Evolutionary conservation across 768 basidiomycete species (phyloP).

Genomic region (Krasilnikovozyma curviuscula): DNA sequence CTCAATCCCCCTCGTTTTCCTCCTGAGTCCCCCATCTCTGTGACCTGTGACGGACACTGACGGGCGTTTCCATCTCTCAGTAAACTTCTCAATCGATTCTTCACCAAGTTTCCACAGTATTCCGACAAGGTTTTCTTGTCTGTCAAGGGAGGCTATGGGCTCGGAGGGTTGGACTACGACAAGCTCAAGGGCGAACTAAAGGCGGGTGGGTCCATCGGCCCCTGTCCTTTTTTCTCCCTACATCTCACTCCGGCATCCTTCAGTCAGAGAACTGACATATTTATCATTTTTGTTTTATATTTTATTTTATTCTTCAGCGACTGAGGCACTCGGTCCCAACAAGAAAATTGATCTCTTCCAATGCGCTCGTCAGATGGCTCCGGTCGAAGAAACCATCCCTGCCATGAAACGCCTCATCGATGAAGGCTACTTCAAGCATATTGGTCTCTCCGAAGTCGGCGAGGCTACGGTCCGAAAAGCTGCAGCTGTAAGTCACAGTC

Average conservation of each 20-base stretch:
- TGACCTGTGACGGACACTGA: too few relatives aligned
- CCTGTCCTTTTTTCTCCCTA: too few relatives aligned
- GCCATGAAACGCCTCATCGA: slow-evolving; percentile 32
- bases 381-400: slow-evolving; percentile 1
- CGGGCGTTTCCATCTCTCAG: too few relatives aligned
- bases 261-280: too few relatives aligned
- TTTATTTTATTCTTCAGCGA: too few relatives aligned
- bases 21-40: background rate
- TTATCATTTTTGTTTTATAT: too few relatives aligned
- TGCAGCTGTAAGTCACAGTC: background rate
- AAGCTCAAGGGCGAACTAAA: too few relatives aligned
- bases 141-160: too few relatives aligned
- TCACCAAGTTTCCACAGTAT: slow-evolving; percentile 29
- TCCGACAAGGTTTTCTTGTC: slow-evolving; percentile 34
- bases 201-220: too few relatives aligned
- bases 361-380: slow-evolving; percentile 26
- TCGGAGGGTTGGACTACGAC: too few relatives aligned
- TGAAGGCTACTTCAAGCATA: slow-evolving; percentile 41
- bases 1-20: background rate
- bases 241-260: too few relatives aligned
- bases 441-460: slow-evolving; percentile 40
- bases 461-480: slow-evolving; percentile 17
- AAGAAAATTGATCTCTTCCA: slow-evolving; percentile 46
- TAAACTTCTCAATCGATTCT: slow-evolving; percentile 35
- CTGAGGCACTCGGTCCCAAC: slow-evolving; percentile 32